Conservation (phyloP, 2,329 filamentous ascomycete species). For the Ambrosiella xylebori region DNA sequence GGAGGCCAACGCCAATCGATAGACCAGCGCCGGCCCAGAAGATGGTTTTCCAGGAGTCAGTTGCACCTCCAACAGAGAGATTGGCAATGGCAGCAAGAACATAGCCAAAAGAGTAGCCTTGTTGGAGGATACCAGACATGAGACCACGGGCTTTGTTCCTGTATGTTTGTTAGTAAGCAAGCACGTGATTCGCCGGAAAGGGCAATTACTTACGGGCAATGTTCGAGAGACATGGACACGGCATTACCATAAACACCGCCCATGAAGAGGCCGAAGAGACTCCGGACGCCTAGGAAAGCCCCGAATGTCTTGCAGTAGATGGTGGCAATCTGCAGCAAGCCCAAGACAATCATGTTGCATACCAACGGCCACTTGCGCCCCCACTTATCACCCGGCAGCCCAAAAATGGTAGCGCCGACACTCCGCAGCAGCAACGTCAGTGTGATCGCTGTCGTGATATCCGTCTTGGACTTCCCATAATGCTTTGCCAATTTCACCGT, state of each 20-base stretch:
- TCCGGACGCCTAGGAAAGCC: constrained; percentile 55
- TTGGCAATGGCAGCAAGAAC: constrained; percentile 61
- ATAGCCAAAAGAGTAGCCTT: constrained; percentile 68
- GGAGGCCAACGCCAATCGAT: constrained; percentile 49
- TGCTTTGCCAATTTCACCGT: constrained; percentile 48
- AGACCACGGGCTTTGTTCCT: constrained; percentile 50
- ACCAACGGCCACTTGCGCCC: constrained; percentile 78
- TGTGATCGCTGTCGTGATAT: constrained; percentile 59
- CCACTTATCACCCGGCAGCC: constrained; percentile 60
- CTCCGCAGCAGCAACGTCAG: constrained; percentile 59
- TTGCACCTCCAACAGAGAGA: constrained; percentile 48
- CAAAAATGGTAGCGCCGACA: constrained; percentile 59
- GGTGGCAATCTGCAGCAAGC: constrained; percentile 52
- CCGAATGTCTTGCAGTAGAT: constrained; percentile 57
- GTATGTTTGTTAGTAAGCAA: constrained; percentile 12
- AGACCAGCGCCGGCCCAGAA: constrained; percentile 57
- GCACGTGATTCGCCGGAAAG: background rate
- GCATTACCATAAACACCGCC: constrained; percentile 66
- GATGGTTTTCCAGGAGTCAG: constrained; percentile 54
- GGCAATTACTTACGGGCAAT: constrained; percentile 43
- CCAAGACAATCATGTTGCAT: constrained; percentile 57
- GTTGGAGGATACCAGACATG: constrained; percentile 60
- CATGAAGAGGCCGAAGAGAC: constrained; percentile 67
- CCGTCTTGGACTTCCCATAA: constrained; percentile 37
- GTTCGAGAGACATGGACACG: constrained; percentile 62